Conservation (phyloP, 768 basidiomycete species). For the Mrakia gelida region DNA sequence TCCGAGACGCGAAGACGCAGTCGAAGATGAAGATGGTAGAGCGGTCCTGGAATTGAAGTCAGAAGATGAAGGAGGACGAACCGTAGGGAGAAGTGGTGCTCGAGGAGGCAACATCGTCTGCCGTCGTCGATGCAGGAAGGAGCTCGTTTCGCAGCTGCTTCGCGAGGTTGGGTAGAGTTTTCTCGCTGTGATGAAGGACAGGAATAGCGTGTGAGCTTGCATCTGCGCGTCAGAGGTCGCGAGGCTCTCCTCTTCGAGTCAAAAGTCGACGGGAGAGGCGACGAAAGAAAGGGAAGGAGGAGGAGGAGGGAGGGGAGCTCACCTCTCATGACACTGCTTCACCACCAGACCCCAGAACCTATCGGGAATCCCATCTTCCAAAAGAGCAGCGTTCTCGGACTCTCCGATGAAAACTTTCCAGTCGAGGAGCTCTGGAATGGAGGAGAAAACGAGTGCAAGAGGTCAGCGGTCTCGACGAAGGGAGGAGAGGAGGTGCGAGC, state of each 20-base stretch:
- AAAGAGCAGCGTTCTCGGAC: constrained; percentile 50
- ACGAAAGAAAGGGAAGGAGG: neutral
- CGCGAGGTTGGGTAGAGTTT: constrained; percentile 57
- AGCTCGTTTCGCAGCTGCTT: constrained; percentile 68
- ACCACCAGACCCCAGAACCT: constrained; percentile 70
- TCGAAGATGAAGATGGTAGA: no score
- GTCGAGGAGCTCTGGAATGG: constrained; percentile 36
- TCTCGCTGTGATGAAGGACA: constrained; percentile 56
- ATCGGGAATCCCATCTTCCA: constrained; percentile 61
- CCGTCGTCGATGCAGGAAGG: constrained; percentile 53
- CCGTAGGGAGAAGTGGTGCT: constrained; percentile 37
- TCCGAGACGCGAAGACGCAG: neutral
- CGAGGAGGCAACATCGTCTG: constrained; percentile 29
- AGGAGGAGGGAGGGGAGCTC: constrained; percentile 31
- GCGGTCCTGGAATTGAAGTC: no score
- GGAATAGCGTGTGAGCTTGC: neutral
- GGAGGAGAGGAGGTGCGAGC: no score
- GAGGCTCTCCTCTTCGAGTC: no score
- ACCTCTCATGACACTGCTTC: constrained; percentile 85
- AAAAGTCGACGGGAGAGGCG: neutral
- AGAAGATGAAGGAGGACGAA: neutral
- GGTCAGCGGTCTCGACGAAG: neutral
- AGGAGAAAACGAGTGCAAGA: neutral
- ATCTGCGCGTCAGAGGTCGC: neutral
- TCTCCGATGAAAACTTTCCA: constrained; percentile 49